Base-by-base conservation (phyloP, 306 rosid genomes). In the Calophaca sinica region DNA sequence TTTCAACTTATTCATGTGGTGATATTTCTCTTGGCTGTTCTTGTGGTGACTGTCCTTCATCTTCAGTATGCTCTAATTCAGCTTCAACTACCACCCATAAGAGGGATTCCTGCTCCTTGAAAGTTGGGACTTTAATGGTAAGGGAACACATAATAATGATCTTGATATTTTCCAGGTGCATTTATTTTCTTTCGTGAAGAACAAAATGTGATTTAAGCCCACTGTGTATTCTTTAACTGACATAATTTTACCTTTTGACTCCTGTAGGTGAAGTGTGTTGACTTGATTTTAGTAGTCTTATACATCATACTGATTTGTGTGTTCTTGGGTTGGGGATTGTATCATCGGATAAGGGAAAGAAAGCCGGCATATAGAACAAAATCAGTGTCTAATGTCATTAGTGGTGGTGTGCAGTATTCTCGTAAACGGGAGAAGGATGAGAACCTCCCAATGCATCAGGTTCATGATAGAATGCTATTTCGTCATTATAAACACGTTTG, bases 21-120 rank as follows among this genome's bases (percentile, higher is more conserved):
- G 99, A 94, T 83, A 74, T 78, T 78, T 94, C 97, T 60, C 85
- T 94, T 75, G 97, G 99, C 67, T 94, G 99, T 74, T 94, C 99
- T 72, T 94, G 99, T 75, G 97, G 99, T 64, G 99, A 92, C 85
- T 94, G 99, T 65, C 96, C 96, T 72, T 85, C 90, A 50, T 83
- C 99, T 62, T 84, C 93, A 39, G 89, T 82, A 74, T 94, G 99
- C 79, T 82, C 96, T 35, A 81, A 69, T 70, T 83, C 94, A 66
- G 88, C 80, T 71, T 72, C 89, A 74, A 76, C 93, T 8, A 81
- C 83, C 86, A 73, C 81, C 68, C 50, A 26, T 32, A 82, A 84
- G 74, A 72, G 32, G 62, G 85, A 84, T 83, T 85, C 97, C 35
- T 94, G 99, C 80, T 86, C 89, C 6, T 74, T 90, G 65, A 90